Evolutionary conservation across 768 basidiomycete genomes (phyloP), one percentile per base, ranked within the genome.

Genomic region (Porpolomopsis calyptriformis): DNA sequence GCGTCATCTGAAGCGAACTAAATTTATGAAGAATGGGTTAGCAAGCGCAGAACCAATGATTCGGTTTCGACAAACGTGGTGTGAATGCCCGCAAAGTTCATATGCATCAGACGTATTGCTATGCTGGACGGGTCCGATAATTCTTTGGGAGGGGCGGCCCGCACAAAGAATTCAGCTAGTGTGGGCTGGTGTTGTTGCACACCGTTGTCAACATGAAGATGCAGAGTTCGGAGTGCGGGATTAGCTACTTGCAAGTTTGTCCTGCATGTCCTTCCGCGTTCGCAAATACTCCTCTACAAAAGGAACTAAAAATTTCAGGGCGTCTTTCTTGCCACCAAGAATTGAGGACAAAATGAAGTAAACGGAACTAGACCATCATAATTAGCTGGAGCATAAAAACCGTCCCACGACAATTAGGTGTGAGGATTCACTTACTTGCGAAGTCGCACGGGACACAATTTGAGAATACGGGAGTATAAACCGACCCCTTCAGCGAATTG

Each of bases 11-110:
- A 10, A 49, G 36, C 11, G 48, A 45, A n/a, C 48, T 45, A 42
- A 23, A 22, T 9, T 25, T 16, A n/a, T 29, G 8, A 43, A 29
- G 12, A 10, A 26, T 23, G 11, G 22, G 12, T 6, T 22, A 19
- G n/a, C 25, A 12, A 25, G 19, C 7, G 29, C 24, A 11, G 33
- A 23, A 18, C 4, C 9, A n/a, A n/a, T 33, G 16, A 20, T 7
- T 14, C 7, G 29, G 29, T 7, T 7, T 31, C n/a, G 6, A 27
- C 48, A n/a, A 6, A 44, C 48, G 42, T 31, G 4, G 42, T 35
- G 37, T 49, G 34, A 20, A 49, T 25, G 12, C 42, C 18, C 4
- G 25, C 48, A n/a, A 49, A 49, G 25, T 49, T 49, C 9, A 49
- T 18, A 25, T 36, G 19, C 33, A 49, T 19, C 2, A 44, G 23